Evolutionary conservation across 805 yeast species (phyloP).

Genomic region (Jamesozyma gamospora): DNA sequence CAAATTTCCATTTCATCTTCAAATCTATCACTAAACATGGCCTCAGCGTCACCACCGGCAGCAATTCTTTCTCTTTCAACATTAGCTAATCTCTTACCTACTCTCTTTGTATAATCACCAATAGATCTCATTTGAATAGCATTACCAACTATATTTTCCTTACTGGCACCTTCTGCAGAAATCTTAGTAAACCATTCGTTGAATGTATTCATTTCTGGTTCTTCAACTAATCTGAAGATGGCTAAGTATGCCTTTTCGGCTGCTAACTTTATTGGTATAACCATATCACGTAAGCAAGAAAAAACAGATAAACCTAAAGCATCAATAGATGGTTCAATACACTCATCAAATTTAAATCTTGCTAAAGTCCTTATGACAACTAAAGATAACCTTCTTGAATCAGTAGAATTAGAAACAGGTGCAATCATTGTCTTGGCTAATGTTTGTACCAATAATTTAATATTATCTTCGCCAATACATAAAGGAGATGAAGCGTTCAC

Average conservation of each 20-base stretch:
- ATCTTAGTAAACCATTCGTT: constrained; percentile 50
- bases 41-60: constrained; percentile 84
- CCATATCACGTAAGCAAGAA: constrained; percentile 72
- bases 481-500: constrained; percentile 27
- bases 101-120: constrained; percentile 83
- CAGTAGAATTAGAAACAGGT: constrained; percentile 55
- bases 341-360: constrained; percentile 42
- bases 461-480: constrained; percentile 34
- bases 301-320: constrained; percentile 64
- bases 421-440: constrained; percentile 39
- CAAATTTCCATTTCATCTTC: constrained; percentile 85
- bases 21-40: constrained; percentile 70
- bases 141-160: constrained; percentile 37
- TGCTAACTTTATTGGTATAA: constrained; percentile 86
- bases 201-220: constrained; percentile 43
- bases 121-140: constrained; percentile 59
- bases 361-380: constrained; percentile 69
- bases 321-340: constrained; percentile 46
- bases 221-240: constrained; percentile 63
- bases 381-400: constrained; percentile 69
- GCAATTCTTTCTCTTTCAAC: constrained; percentile 81
- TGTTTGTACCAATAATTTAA: constrained; percentile 37
- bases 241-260: constrained; percentile 84
- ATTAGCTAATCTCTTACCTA: constrained; percentile 73
- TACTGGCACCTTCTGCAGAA: constrained; percentile 20